Base-by-base conservation (phyloP, 202 grass and related monocot species). In the Brachypodium distachyon region DNA sequence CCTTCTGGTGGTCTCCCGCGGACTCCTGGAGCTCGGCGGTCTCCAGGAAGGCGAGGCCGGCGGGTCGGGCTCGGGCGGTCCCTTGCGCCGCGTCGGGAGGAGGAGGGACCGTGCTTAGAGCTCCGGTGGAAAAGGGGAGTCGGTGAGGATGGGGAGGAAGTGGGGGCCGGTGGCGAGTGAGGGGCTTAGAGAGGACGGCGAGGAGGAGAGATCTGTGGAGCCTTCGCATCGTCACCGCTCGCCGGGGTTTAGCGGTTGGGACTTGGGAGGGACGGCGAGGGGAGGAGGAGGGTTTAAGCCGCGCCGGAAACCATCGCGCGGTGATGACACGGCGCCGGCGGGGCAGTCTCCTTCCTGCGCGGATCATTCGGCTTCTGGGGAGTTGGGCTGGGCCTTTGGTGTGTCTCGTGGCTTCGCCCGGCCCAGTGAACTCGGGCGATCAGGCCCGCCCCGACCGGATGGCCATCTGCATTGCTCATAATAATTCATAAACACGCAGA, bases 151-250 rank as follows among this genome's bases (percentile, higher is more conserved):
- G 22, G 19, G 44, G 75, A 13, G 68, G 37, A n/a, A 66, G 11
- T 14, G 46, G 39, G 25, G 48, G 12, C 4, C 56, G 73, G 57
- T 38, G 44, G 76, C 54, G 77, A 72, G 44, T 4, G 47, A 68
- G 29, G 12, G 80, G 33, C 12, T 51, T 61, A 57, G 77, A 83
- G 77, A 81, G 53, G 69, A 54, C 76, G 19, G 69, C 76, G 50
- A 59, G 74, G 61, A 87, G 32, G 65, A 88, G 83, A 33, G 70
- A 46, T 22, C 38, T 67, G 32, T 72, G 67, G 22, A 81, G 80
- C 83, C 85, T 73, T 85, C 79, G 79, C 85, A 93, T 87, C 80
- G 64, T 36, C 14, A 52, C n/a, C n/a, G n/a, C n/a, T n/a, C n/a
- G n/a, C n/a, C 8, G 13, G 59, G 70, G 56, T 77, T 77, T 57